Evolutionary conservation across 1,284 basidiomycete species (phyloP).

Genomic region (Ganoderma meredithae): DNA sequence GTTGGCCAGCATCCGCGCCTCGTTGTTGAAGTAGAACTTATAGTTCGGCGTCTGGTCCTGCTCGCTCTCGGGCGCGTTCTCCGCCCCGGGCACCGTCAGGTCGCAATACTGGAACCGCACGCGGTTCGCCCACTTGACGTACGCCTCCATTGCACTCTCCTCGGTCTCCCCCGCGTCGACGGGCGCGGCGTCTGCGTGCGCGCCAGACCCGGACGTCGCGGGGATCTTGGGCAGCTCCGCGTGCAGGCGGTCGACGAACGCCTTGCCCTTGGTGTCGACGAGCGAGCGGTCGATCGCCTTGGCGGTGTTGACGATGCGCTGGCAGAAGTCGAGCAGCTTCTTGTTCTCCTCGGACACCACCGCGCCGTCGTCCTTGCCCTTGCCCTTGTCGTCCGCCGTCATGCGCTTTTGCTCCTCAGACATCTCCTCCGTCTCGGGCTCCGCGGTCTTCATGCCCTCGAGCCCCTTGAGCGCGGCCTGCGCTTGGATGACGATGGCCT

Average conservation of each 20-base stretch:
- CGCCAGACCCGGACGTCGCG: conserved; percentile 52
- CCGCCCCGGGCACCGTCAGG: conserved; percentile 57
- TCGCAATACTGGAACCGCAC: conserved; percentile 91
- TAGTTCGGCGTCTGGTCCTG: conserved; percentile 69
- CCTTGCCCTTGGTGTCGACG: conserved; percentile 84
- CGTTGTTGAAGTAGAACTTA: conserved; percentile 81
- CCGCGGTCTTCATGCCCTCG: conserved; percentile 61
- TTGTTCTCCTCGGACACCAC: conserved; percentile 69
- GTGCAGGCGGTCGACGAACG: conserved; percentile 81
- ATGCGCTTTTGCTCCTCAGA: conserved; percentile 86
- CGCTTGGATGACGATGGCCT: conserved; percentile 89
- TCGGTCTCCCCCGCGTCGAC: conserved; percentile 65
- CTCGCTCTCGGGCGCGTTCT: conserved; percentile 45
- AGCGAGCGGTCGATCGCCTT: conserved; percentile 86
- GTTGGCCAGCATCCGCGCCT: conserved; percentile 80
- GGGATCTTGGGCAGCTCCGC: conserved; percentile 77
- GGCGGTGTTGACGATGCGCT: conserved; percentile 80
- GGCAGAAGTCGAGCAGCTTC: conserved; percentile 74
- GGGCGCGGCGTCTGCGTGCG: conserved; percentile 43
- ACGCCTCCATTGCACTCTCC: conserved; percentile 71
- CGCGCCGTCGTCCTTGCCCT: conserved; percentile 58
- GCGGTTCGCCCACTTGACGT: conserved; percentile 83
- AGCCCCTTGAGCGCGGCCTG: conserved; percentile 87
- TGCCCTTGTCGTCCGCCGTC: conserved; percentile 67
- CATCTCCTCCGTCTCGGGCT: conserved; percentile 62